Conservation (phyloP, 768 basidiomycete species). For the Lyophyllum shimeji region DNA sequence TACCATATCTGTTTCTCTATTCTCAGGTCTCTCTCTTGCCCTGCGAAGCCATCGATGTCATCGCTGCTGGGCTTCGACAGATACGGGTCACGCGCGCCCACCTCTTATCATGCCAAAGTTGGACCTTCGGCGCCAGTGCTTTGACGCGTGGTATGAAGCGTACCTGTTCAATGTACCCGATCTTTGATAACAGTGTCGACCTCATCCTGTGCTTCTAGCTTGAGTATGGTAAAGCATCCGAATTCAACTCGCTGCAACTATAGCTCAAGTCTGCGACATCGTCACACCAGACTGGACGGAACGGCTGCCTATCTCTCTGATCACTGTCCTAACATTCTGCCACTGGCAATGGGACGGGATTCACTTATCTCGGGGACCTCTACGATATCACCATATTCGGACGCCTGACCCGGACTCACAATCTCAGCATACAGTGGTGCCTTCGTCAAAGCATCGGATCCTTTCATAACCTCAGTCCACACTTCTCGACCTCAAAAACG, state of each 20-base stretch:
- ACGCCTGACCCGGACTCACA: background rate
- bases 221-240: background rate
- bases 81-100: background rate
- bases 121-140: slow-evolving; percentile 1
- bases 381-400: background rate
- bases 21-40: background rate
- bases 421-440: background rate
- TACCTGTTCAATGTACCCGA: slow-evolving; percentile 4
- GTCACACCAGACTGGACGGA: background rate
- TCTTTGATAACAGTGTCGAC: slow-evolving; percentile 7
- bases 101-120: background rate
- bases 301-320: background rate
- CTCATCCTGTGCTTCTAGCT: background rate
- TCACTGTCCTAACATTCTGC: no score
- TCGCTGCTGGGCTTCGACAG: background rate
- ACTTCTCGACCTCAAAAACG: slow-evolving; percentile 11
- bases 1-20: slow-evolving; percentile 5
- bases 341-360: background rate
- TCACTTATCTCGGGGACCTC: background rate
- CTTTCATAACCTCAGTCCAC: slow-evolving; percentile 7
- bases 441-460: slow-evolving; percentile 5
- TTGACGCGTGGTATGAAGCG: background rate
- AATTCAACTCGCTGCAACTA: background rate
- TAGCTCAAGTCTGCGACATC: background rate
- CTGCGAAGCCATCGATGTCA: background rate